phyloP scores from a whole-genome alignment of 2,329 filamentous ascomycete species.

The Talaromyces piceae region DNA sequence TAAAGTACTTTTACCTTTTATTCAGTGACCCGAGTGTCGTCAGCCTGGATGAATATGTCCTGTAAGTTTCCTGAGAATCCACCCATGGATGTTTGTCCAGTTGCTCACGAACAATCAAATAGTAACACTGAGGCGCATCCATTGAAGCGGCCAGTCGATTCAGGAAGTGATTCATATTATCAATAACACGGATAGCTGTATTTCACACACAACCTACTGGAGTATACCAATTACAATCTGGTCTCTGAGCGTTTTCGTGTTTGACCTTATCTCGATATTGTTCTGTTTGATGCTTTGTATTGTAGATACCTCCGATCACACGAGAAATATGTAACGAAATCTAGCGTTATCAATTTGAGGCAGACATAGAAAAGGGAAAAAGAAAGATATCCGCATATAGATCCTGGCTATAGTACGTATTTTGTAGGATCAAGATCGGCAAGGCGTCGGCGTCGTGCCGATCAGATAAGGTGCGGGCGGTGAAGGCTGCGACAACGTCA shows the following conservation, averaged over 20 bases:
- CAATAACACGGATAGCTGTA: not conserved
- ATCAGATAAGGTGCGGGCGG: slow-evolving; percentile 10
- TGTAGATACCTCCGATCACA: not conserved
- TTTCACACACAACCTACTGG: not conserved
- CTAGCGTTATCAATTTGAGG: no score
- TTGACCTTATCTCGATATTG: not conserved
- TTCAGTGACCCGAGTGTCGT: slow-evolving; percentile 38
- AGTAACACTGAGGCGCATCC: slow-evolving; percentile 30
- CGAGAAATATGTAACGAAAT: not conserved
- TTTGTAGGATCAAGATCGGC: not conserved
- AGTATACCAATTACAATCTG: not conserved
- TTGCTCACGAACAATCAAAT: slow-evolving; percentile 11
- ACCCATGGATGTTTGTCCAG: not conserved
- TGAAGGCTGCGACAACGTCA: slow-evolving; percentile 4
- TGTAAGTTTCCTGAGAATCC: slow-evolving; percentile 28
- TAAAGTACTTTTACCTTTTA: slow-evolving; percentile 43
- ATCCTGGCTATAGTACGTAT: no score
- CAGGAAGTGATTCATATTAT: not conserved
- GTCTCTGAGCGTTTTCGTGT: not conserved
- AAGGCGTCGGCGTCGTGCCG: not conserved
- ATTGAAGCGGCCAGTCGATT: slow-evolving; percentile 16
- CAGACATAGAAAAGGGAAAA: no score
- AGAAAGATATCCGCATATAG: no score
- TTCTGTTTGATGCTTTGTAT: not conserved
- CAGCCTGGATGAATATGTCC: slow-evolving; percentile 40